Evolutionary conservation across 495 filamentous ascomycete species (phyloP).

Genomic region (Neurospora hispaniola): DNA sequence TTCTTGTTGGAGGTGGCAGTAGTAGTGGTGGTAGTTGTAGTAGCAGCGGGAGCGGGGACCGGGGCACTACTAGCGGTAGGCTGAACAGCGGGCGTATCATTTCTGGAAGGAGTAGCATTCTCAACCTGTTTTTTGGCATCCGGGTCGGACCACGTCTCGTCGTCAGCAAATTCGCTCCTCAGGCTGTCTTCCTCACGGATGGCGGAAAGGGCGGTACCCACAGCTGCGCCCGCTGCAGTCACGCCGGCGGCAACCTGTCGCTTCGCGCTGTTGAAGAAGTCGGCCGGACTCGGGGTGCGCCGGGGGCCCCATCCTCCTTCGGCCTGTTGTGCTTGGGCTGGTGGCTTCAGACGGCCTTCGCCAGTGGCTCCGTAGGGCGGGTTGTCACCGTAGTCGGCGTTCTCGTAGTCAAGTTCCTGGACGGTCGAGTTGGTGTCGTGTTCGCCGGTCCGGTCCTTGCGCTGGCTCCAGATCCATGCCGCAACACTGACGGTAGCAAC

Average conservation of each 20-base stretch:
- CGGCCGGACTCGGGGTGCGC: conserved; percentile 80
- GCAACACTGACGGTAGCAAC: conserved; percentile 74
- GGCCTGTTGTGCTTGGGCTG: conserved; percentile 30
- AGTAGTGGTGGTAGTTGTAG: not conserved
- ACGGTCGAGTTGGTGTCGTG: conserved; percentile 29
- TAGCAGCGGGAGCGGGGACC: not conserved
- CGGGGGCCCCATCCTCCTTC: conserved; percentile 58
- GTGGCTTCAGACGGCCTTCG: conserved; percentile 30
- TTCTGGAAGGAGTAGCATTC: not conserved
- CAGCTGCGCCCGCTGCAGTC: conserved; percentile 70
- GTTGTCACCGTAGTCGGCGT: conserved; percentile 40
- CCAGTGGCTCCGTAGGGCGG: conserved; percentile 41
- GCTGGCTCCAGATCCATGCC: conserved; percentile 90
- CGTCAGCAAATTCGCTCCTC: conserved; percentile 67
- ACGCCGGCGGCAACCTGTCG: conserved; percentile 67
- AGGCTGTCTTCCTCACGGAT: conserved; percentile 66
- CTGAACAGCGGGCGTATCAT: not conserved
- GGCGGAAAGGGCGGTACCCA: conserved; percentile 68
- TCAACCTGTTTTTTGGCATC: conserved; percentile 30
- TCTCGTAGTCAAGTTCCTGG: conserved; percentile 39
- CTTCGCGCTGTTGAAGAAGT: conserved; percentile 70
- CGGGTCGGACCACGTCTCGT: conserved; percentile 73
- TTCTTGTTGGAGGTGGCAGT: conserved; percentile 5
- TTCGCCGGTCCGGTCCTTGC: conserved; percentile 36
- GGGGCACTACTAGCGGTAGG: not conserved